Evolutionary conservation across 2,329 filamentous ascomycete species (phyloP).

Genomic region (Ceratocystiopsis sp.): DNA sequence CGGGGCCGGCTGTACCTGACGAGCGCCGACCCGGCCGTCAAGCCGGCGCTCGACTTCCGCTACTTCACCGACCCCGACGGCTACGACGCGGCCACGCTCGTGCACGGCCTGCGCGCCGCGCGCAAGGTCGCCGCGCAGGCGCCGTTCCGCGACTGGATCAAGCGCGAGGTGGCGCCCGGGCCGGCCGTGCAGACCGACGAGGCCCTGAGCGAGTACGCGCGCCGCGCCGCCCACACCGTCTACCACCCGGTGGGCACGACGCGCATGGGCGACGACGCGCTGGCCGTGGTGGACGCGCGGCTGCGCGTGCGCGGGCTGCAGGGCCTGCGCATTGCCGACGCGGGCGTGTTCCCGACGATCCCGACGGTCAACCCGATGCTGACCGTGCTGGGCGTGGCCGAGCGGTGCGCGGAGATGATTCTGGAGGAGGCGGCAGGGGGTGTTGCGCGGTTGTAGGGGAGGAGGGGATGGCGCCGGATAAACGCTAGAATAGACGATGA

Average conservation of each 20-base stretch:
- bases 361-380: conserved; percentile 34
- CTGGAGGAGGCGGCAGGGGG: conserved; percentile 44
- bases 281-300: conserved; percentile 10
- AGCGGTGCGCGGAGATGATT: conserved; percentile 72
- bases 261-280: conserved; percentile 10
- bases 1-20: conserved; percentile 31
- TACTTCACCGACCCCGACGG: conserved; percentile 30
- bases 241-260: conserved; percentile 11
- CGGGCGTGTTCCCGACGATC: conserved; percentile 10
- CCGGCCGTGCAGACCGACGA: conserved; percentile 42
- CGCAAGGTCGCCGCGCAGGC: conserved; percentile 8
- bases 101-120: conserved; percentile 9
- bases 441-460: conserved; percentile 3
- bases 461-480: not conserved
- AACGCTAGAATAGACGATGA: too few species aligned
- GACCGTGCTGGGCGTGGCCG: conserved; percentile 69
- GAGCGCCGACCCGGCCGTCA: conserved; percentile 9
- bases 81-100: conserved; percentile 10
- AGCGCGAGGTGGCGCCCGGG: conserved; percentile 36
- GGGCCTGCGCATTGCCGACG: conserved; percentile 11
- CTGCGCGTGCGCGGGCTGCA: conserved; percentile 19
- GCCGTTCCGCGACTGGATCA: conserved; percentile 9
- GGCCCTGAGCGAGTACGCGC: conserved; percentile 10
- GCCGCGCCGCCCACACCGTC: conserved; percentile 8
- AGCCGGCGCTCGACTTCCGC: conserved; percentile 12